Evolutionary conservation across 345 rosid genomes (phyloP), one percentile per base, ranked within the genome.

Genomic region (Rhizophora mangle): DNA sequence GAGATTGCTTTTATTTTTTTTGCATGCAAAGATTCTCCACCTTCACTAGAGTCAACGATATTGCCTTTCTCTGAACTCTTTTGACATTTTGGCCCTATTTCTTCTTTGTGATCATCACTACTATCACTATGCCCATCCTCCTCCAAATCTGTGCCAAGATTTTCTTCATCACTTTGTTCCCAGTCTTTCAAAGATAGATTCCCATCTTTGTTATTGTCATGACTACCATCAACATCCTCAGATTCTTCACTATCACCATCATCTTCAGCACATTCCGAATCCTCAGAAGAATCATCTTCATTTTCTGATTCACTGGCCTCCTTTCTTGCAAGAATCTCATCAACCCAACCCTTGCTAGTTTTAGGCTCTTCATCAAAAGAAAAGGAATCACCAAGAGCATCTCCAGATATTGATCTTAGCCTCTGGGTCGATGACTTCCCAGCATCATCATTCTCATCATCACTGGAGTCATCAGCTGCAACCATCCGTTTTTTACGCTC

Each of bases 381-480:
- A 68, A 95, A 95, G 27, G 94, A 90, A 82, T 90, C 98, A 68
- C 97, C 96, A 68, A 89, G 97, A 82, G 90, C 97, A 79, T 92
- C 98, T 9, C 96, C 97, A 57, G 96, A 92, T 68, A 81, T 60
- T 26, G 86, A 64, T 64, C 77, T 83, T 58, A 59, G 72, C 82
- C 67, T 79, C 79, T 76, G 79, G 63, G 64, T 30, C 30, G 76
- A 74, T 37, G 78, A 62, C 78, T 73, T 83, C 55, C 81, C 87
- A 57, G 15, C 74, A 72, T 78, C 84, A 73, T 85, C 89, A 65
- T 84, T 83, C 61, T 95, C 96, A 62, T 79, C 96, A 55, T 92
- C 97, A 62, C 92, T 88, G 18, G 88, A 74, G 47, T 86, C 95
- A 76, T 86, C 91, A 64, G 72, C 64, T 60, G 81, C 88, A 68